Evolutionary conservation across 2,329 filamentous ascomycete species (phyloP), one percentile per base, ranked within the genome.

Genomic region (Aspergillus transmontanensis): DNA sequence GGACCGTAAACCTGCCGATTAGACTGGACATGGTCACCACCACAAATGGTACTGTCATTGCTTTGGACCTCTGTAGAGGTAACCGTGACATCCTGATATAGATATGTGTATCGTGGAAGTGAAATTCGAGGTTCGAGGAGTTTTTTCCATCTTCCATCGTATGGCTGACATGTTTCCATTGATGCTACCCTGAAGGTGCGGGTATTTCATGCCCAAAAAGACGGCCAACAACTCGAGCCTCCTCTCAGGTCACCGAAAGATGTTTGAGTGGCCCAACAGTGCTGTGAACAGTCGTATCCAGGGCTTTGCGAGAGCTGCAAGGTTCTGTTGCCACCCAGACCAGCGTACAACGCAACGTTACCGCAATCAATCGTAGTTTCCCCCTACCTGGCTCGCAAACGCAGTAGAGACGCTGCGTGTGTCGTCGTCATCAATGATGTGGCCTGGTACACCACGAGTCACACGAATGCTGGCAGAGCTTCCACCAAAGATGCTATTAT

Each of bases 391-490:
- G 81, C 93, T 97, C 65, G 94, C 94, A 81, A 98, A 99, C 56
- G 94, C 94, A 58, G 95, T 98, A 74, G 93, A 97, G 73, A 98
- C 88, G 79, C 94, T 98, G 80, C 95, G 93, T 73, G 95, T 93
- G 76, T 98, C 95, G 69, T 99, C 95, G 70, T 99, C 95, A 66
- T 90, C 83, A 48, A 81, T 78, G 43, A 74, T 67, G 60, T 79
- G 75, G 28, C 81, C 78, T 16, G 77, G 74, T 50, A 75, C 70
- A 48, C 79, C 77, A 54, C 81, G 80, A 54, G 81, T 80, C 64
- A 83, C 79, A 58, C 84, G 80, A 64, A 81, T 81, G 73, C 78
- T 82, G 66, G 75, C 80, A 45, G 81, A 83, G 71, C 89, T 90
- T 63, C 81, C 83, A 59, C 87, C 89, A 73, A 87, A 92, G 58